Conservation (phyloP, 805 yeast species). For the Spathaspora sp. region DNA sequence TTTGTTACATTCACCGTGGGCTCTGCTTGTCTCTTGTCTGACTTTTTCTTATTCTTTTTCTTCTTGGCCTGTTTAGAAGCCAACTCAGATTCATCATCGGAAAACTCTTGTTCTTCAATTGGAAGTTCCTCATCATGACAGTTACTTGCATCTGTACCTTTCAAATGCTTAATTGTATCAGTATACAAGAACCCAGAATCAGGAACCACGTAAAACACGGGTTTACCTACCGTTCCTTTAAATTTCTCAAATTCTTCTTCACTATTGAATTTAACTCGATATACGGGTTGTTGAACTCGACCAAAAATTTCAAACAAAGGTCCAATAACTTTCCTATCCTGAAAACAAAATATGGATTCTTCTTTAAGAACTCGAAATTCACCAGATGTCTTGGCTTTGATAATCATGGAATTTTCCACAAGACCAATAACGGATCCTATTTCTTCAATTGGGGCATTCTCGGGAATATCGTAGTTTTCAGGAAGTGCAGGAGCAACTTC, state of each 20-base stretch:
- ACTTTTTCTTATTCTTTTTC: conserved; percentile 47
- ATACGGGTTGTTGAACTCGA: conserved; percentile 74
- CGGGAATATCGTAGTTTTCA: conserved; percentile 54
- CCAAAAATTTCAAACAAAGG: conserved; percentile 88
- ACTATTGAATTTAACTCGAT: conserved; percentile 64
- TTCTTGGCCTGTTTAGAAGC: conserved; percentile 63
- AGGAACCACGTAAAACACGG: conserved; percentile 75
- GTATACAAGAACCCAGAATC: conserved; percentile 79
- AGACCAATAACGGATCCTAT: conserved; percentile 68
- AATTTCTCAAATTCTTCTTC: conserved; percentile 48
- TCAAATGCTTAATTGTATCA: conserved; percentile 59
- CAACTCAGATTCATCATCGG: conserved; percentile 90
- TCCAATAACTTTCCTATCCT: conserved; percentile 68
- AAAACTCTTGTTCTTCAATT: conserved; percentile 88
- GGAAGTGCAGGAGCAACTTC: conserved; percentile 70
- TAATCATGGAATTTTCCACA: conserved; percentile 68
- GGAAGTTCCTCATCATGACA: conserved; percentile 93
- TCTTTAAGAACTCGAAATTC: conserved; percentile 82
- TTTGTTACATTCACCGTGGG: conserved; percentile 1
- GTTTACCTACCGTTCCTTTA: conserved; percentile 46
- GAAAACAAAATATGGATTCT: conserved; percentile 73
- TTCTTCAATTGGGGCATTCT: conserved; percentile 61
- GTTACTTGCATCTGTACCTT: conserved; percentile 94
- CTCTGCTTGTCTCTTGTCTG: conserved; percentile 6
- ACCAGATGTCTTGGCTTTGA: conserved; percentile 73